These are phyloP conservation scores for Globisporangium paddicum DNA, from an alignment of 352 stramenopile species.

Conservation along the genomic window DNA sequence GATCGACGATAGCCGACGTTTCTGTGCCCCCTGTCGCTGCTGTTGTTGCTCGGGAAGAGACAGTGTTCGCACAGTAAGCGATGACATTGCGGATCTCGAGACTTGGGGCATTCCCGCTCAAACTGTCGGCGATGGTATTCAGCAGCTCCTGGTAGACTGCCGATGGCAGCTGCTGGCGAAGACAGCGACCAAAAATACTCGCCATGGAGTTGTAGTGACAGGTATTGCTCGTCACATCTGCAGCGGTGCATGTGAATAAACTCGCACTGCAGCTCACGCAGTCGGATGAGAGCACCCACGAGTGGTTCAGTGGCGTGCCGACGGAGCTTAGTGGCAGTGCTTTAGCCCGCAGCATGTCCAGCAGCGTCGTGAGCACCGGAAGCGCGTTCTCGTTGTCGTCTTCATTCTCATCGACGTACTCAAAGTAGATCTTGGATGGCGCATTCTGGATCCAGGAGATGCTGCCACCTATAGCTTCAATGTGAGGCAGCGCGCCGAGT, in stretches of 20 bases:
- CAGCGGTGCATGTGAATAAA: constrained; percentile 7
- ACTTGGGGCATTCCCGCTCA: neutral
- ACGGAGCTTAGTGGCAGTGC: constrained; percentile 4
- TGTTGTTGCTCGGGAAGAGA: neutral
- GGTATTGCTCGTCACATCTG: constrained; percentile 5
- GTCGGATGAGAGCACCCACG: constrained; percentile 12
- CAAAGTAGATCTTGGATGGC: constrained; percentile 7
- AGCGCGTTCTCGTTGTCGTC: neutral
- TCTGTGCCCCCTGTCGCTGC: neutral
- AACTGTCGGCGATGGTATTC: neutral
- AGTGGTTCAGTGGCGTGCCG: constrained; percentile 1
- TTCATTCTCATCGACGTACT: constrained; percentile 3
- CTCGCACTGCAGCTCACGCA: constrained; percentile 14
- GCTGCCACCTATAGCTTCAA: neutral
- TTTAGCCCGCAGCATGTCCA: constrained; percentile 2
- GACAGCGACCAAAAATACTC: constrained; percentile 11
- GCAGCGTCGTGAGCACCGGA: neutral
- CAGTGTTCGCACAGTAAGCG: neutral
- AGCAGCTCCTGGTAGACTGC: constrained; percentile 2
- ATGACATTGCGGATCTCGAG: constrained; percentile 4
- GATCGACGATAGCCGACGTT: neutral
- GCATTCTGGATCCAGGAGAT: constrained; percentile 6
- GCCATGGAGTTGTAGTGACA: constrained; percentile 13
- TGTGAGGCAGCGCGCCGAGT: constrained; percentile 2
- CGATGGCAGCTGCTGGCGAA: constrained; percentile 3